These are phyloP conservation scores for Brassica incana DNA, from an alignment of 345 rosid species.

Conservation along the genomic window DNA sequence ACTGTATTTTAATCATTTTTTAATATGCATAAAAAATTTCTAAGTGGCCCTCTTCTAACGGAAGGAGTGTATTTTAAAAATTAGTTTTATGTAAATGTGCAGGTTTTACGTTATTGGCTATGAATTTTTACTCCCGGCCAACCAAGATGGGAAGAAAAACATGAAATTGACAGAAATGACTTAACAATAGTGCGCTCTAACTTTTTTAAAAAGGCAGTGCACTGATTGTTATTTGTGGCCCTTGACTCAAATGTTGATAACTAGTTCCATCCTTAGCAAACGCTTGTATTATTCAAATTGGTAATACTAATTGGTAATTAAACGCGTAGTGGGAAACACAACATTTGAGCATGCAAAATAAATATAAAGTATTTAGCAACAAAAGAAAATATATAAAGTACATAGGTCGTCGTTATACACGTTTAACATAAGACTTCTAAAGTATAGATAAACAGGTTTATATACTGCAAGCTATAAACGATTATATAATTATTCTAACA, in stretches of 20 bases:
- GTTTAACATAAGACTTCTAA: slow-evolving; percentile 27
- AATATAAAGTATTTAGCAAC: neutral
- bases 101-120: neutral
- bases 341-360: slow-evolving; percentile 1
- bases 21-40: too few relatives aligned
- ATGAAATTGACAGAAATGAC: slow-evolving; percentile 35
- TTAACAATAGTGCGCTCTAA: slow-evolving; percentile 22
- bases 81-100: neutral
- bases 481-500: neutral
- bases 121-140: slow-evolving; percentile 11
- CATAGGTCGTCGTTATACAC: slow-evolving; percentile 10
- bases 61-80: neutral
- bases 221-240: neutral
- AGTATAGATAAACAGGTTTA: slow-evolving; percentile 11
- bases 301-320: too few relatives aligned
- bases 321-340: too few relatives aligned
- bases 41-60: too few relatives aligned
- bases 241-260: neutral
- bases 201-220: neutral
- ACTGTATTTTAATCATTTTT: too few relatives aligned
- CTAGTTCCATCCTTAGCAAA: neutral
- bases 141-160: slow-evolving; percentile 13
- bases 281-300: too few relatives aligned
- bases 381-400: neutral
- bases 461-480: neutral